Conservation (phyloP, 2,329 filamentous ascomycete species). For the Botrytis galanthina region DNA sequence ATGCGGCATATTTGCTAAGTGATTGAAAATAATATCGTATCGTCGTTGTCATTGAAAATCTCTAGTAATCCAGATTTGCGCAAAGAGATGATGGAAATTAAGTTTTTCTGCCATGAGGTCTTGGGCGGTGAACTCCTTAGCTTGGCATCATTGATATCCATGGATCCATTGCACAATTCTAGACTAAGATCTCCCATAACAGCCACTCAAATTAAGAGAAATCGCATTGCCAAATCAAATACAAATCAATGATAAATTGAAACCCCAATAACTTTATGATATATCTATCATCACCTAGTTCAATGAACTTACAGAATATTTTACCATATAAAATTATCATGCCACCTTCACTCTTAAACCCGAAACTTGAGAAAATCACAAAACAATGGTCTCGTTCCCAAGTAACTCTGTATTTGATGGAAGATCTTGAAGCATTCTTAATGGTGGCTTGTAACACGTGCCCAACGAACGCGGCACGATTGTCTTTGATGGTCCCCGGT, state of each 20-base stretch:
- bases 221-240: background rate
- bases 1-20: conserved; percentile 64
- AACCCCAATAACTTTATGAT: too few species aligned
- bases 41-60: background rate
- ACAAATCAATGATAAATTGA: background rate
- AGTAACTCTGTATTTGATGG: background rate
- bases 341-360: background rate
- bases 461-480: background rate
- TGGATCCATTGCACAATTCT: background rate
- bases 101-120: background rate
- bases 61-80: background rate
- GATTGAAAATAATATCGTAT: background rate
- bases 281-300: background rate
- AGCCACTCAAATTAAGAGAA: background rate
- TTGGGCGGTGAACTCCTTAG: background rate
- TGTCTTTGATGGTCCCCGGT: background rate
- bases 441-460: conserved; percentile 11
- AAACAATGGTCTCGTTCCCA: background rate
- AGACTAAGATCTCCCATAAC: background rate
- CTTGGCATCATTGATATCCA: background rate
- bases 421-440: conserved; percentile 3
- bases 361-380: background rate
- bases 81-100: background rate
- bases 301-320: background rate
- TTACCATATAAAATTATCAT: background rate